A percentile compares a stretch with the other conserved stretches of the same genome.
phyloP scores from a whole-genome alignment of 148 eudicot genomes.

The Polygonum aviculare region DNA sequence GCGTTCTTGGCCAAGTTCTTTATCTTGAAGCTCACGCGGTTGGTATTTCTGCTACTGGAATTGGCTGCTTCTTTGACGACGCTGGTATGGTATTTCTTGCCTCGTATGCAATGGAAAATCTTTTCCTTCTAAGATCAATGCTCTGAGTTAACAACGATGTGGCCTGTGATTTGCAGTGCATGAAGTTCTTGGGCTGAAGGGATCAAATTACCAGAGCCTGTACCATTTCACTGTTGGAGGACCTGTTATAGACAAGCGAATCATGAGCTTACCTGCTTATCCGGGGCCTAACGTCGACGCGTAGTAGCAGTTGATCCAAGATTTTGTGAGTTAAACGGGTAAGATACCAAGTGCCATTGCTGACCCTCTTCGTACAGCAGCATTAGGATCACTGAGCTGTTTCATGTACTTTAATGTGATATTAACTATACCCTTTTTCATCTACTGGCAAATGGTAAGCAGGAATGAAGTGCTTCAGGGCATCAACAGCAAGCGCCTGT shows the following conservation, averaged over 20 bases:
- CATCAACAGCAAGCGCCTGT: slow-evolving; percentile 78
- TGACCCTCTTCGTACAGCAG: slow-evolving; percentile 90
- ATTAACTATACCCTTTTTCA: slow-evolving; percentile 42
- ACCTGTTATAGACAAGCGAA: slow-evolving; percentile 74
- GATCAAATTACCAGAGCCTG: slow-evolving; percentile 65
- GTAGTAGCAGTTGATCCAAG: slow-evolving; percentile 5
- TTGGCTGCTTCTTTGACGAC: slow-evolving; percentile 94
- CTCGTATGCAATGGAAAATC: neutral
- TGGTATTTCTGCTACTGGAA: slow-evolving; percentile 92
- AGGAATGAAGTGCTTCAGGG: slow-evolving; percentile 60
- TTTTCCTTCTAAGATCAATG: neutral
- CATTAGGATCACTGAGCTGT: slow-evolving; percentile 77
- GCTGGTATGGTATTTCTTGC: slow-evolving; percentile 73
- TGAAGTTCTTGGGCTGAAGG: slow-evolving; percentile 69
- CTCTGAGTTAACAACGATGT: neutral
- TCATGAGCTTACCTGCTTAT: slow-evolving; percentile 92
- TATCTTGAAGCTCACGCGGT: slow-evolving; percentile 92
- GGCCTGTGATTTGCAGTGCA: slow-evolving; percentile 45
- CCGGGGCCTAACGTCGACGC: slow-evolving; percentile 70
- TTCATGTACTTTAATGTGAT: slow-evolving; percentile 50
- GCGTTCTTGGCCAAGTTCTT: slow-evolving; percentile 86
- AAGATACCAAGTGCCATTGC: slow-evolving; percentile 83
- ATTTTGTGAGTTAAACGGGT: slow-evolving; percentile 29
- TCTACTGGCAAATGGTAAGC: slow-evolving; percentile 50
- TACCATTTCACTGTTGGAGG: slow-evolving; percentile 89